Conservation (phyloP, 2,329 filamentous ascomycete species). For the Fusarium praegraminearum region DNA sequence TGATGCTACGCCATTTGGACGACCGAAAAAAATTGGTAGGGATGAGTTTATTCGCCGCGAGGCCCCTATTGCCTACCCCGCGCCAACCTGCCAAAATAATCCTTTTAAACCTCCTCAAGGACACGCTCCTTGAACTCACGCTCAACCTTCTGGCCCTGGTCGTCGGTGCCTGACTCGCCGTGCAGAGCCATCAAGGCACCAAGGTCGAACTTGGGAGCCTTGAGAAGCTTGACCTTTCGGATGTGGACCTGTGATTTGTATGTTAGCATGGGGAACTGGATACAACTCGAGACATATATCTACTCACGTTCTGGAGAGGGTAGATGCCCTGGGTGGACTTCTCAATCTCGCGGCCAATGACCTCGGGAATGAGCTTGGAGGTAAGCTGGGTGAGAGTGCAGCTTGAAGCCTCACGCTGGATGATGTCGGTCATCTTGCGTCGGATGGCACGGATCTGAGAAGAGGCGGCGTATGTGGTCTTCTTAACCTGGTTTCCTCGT, state of each 20-base stretch:
- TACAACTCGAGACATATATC: background rate
- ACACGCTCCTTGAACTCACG: conserved; percentile 99
- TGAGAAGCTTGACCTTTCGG: conserved; percentile 99
- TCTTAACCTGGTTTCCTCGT: conserved; percentile 99
- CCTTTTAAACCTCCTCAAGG: conserved; percentile 88
- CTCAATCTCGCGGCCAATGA: conserved; percentile 99
- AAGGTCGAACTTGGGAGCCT: conserved; percentile 98
- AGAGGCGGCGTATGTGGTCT: conserved; percentile 97
- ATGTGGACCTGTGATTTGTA: conserved; percentile 83
- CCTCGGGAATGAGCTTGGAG: conserved; percentile 98
- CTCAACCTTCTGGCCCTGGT: conserved; percentile 98
- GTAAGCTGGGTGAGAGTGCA: conserved; percentile 97
- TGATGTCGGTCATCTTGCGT: conserved; percentile 99
- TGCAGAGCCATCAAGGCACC: conserved; percentile 96
- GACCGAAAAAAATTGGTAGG: conserved; percentile 58
- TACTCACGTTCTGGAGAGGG: conserved; percentile 94
- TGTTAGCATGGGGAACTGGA: conserved; percentile 8
- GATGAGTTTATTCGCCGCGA: conserved; percentile 52
- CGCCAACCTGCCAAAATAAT: conserved; percentile 49
- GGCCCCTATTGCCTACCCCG: conserved; percentile 50
- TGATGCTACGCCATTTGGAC: conserved; percentile 60
- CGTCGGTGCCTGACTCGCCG: conserved; percentile 95
- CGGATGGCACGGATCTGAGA: conserved; percentile 98
- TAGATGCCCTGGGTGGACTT: conserved; percentile 99
- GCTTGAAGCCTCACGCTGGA: conserved; percentile 92